Evolutionary conservation across 1,139 yeast species (phyloP).

Genomic region (Wickerhamomyces sp.): DNA sequence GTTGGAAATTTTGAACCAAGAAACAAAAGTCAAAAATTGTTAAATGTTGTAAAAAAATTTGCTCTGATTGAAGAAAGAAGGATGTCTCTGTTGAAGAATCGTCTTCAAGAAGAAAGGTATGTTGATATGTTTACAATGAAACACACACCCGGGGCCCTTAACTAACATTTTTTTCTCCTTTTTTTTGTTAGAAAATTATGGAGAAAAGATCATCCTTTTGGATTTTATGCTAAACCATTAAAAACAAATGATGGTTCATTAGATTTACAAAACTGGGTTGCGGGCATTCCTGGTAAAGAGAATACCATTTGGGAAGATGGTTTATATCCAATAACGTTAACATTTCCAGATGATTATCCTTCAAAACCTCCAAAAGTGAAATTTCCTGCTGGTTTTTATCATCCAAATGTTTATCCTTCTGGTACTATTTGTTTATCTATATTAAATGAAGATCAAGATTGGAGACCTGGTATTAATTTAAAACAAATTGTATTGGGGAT

Average conservation of each 20-base stretch:
- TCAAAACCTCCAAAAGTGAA: slow-evolving; percentile 93
- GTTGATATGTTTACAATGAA: background rate
- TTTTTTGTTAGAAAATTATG: slow-evolving; percentile 91
- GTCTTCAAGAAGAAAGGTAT: slow-evolving; percentile 27
- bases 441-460: slow-evolving; percentile 91
- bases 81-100: slow-evolving; percentile 20
- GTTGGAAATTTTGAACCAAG: too few relatives aligned
- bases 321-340: slow-evolving; percentile 76
- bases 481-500: slow-evolving; percentile 89
- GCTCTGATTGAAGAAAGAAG: background rate
- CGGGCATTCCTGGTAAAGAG: slow-evolving; percentile 92
- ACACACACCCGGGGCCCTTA: too few relatives aligned
- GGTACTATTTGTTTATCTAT: slow-evolving; percentile 94
- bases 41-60: too few relatives aligned
- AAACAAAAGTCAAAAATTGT: too few relatives aligned
- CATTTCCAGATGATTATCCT: slow-evolving; percentile 89
- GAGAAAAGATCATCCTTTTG: slow-evolving; percentile 98
- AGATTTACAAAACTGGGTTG: slow-evolving; percentile 83
- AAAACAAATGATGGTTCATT: slow-evolving; percentile 76
- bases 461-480: slow-evolving; percentile 96
- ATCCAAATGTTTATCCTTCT: slow-evolving; percentile 95
- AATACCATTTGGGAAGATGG: slow-evolving; percentile 89
- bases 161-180: background rate
- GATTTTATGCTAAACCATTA: slow-evolving; percentile 87
- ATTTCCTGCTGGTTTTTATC: slow-evolving; percentile 86